A percentile compares a stretch with the other conserved stretches of the same genome.
Evolutionary conservation across 495 filamentous ascomycete genomes (phyloP).

Genomic region (Penicillium cinerascens): DNA sequence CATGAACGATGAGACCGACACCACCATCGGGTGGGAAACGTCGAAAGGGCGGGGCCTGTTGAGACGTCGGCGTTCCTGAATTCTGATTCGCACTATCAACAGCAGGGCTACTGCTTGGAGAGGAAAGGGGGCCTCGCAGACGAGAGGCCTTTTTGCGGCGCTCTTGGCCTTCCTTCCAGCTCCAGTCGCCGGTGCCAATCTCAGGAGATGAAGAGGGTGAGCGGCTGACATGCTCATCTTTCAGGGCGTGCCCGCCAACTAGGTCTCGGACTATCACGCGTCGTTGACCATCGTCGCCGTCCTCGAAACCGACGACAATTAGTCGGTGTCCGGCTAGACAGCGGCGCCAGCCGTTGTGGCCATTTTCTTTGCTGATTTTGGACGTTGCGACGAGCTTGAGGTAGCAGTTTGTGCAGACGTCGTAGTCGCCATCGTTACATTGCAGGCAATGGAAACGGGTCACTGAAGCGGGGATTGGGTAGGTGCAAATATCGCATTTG

Average conservation of each 20-base stretch:
- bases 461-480: constrained; percentile 62
- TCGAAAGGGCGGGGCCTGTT: constrained; percentile 15
- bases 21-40: constrained; percentile 71
- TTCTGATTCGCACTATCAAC: constrained; percentile 10
- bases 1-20: constrained; percentile 55
- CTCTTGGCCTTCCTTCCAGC: constrained; percentile 48
- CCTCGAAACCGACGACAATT: constrained; percentile 71
- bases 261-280: constrained; percentile 59
- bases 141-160: constrained; percentile 49
- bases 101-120: constrained; percentile 4
- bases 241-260: constrained; percentile 66
- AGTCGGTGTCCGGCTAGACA: constrained; percentile 80
- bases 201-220: constrained; percentile 23
- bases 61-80: constrained; percentile 10
- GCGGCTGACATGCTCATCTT: constrained; percentile 46
- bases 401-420: constrained; percentile 79
- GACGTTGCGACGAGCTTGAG: constrained; percentile 54
- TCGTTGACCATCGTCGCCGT: constrained; percentile 54
- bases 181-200: constrained; percentile 40
- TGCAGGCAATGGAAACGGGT: constrained; percentile 71
- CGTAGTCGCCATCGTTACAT: constrained; percentile 73
- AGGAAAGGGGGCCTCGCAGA: constrained; percentile 15
- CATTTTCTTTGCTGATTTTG: constrained; percentile 68
- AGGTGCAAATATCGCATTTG: constrained; percentile 70
- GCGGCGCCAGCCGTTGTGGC: constrained; percentile 72